Conservation (phyloP, 495 filamentous ascomycete genomes). For the Neurospora sp. region DNA sequence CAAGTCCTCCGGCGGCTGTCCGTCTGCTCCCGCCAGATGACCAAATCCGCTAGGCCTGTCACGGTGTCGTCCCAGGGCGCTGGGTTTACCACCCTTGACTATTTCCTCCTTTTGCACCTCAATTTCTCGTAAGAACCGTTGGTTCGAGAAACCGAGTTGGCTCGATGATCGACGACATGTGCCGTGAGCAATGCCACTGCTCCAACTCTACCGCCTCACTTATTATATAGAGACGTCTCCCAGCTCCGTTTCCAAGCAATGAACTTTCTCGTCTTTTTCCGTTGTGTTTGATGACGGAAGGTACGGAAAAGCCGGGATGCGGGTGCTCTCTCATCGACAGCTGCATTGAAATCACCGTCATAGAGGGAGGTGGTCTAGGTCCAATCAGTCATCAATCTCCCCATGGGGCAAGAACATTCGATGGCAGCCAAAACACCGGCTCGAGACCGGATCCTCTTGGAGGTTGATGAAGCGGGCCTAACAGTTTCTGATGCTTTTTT, state of each 20-base stretch:
- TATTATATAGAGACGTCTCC: not conserved
- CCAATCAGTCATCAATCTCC: not conserved
- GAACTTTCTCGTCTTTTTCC: not conserved
- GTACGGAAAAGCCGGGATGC: not conserved
- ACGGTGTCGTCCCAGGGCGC: not conserved
- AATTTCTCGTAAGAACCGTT: not conserved
- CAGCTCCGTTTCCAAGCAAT: not conserved
- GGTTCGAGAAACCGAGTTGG: not conserved
- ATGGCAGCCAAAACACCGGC: not conserved
- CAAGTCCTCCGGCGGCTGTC: not conserved
- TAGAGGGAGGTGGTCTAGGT: not conserved
- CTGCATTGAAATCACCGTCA: not conserved
- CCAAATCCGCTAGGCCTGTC: not conserved
- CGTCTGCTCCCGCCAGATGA: not conserved
- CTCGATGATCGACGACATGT: not conserved
- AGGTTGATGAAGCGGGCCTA: not conserved
- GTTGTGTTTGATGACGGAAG: not conserved
- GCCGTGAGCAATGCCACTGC: not conserved
- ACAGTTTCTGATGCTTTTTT: not conserved
- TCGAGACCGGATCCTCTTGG: not conserved
- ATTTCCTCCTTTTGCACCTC: not conserved
- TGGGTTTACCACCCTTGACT: not conserved
- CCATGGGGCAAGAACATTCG: not conserved
- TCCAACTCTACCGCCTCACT: not conserved
- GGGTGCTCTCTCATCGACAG: not conserved